These are phyloP conservation scores for Knoxia roxburghii DNA, from an alignment of 257 asterid genomes.

Conservation along the genomic window DNA sequence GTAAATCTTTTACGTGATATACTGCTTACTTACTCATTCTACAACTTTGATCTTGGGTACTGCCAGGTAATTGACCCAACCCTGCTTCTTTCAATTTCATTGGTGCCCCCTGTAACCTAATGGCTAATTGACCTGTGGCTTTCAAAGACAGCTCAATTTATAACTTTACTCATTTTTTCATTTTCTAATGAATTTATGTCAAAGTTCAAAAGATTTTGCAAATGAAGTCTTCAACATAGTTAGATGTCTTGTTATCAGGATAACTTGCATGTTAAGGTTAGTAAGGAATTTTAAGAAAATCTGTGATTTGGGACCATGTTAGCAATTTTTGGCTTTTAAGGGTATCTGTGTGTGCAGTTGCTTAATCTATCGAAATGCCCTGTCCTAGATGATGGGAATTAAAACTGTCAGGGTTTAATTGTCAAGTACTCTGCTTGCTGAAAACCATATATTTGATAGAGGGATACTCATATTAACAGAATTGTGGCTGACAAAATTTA, in stretches of 20 bases:
- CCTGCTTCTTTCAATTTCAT: background rate
- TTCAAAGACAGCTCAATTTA: background rate
- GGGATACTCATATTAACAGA: background rate
- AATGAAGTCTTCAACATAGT: too few species aligned
- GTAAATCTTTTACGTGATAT: slow-evolving; percentile 81
- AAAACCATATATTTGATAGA: background rate
- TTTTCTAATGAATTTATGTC: background rate
- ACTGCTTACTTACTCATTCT: slow-evolving; percentile 91
- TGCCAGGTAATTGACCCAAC: slow-evolving; percentile 63
- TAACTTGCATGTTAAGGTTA: too few species aligned
- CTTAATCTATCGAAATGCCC: background rate
- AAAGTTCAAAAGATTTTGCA: too few species aligned
- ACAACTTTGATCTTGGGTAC: slow-evolving; percentile 98
- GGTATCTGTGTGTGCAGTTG: background rate
- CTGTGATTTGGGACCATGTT: background rate
- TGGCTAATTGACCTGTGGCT: background rate
- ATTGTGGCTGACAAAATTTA: background rate
- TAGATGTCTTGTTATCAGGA: too few species aligned
- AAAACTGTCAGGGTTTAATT: background rate
- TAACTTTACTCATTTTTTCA: background rate
- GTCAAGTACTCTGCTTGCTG: background rate
- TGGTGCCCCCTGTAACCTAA: background rate
- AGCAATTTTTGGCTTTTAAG: background rate
- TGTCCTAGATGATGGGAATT: background rate
- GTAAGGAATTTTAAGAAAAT: background rate